Evolutionary conservation across 352 stramenopile species (phyloP).

Genomic region (Plasmopara viticola): DNA sequence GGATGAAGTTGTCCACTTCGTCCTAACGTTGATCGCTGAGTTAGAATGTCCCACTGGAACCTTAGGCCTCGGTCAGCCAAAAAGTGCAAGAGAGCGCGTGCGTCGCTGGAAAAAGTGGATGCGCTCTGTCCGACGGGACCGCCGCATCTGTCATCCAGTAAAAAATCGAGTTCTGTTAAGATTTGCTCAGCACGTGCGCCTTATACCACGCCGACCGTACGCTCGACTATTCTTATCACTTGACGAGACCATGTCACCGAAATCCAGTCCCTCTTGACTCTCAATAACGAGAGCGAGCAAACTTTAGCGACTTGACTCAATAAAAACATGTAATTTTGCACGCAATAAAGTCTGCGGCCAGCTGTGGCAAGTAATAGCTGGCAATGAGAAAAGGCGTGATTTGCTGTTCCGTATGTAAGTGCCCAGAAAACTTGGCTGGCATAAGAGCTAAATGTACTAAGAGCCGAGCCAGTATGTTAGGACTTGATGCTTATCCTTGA

Average conservation of each 20-base stretch:
- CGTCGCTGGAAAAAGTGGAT: conserved; percentile 12
- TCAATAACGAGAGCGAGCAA: too few species aligned
- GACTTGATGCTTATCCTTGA: too few species aligned
- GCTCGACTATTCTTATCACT: conserved; percentile 10
- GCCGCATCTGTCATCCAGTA: conserved; percentile 13
- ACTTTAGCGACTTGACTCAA: too few species aligned
- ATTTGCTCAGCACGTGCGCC: conserved; percentile 28
- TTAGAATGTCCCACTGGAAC: background rate
- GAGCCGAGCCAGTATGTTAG: too few species aligned
- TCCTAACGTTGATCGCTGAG: conserved; percentile 4
- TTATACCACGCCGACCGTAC: conserved; percentile 14
- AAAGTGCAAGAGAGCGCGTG: conserved; percentile 16
- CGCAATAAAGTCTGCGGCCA: too few species aligned
- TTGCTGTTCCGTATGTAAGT: too few species aligned
- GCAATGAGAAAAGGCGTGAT: too few species aligned
- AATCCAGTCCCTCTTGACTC: too few species aligned
- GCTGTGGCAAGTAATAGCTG: too few species aligned
- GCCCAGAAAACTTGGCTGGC: too few species aligned
- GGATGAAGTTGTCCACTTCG: background rate
- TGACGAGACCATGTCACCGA: conserved; percentile 6
- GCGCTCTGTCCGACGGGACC: conserved; percentile 14
- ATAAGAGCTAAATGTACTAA: too few species aligned
- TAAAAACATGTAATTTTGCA: too few species aligned
- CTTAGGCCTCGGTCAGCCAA: conserved; percentile 12
- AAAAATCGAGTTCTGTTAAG: background rate